phyloP scores from a whole-genome alignment of 495 filamentous ascomycete genomes.

The Penicillium lagena region DNA sequence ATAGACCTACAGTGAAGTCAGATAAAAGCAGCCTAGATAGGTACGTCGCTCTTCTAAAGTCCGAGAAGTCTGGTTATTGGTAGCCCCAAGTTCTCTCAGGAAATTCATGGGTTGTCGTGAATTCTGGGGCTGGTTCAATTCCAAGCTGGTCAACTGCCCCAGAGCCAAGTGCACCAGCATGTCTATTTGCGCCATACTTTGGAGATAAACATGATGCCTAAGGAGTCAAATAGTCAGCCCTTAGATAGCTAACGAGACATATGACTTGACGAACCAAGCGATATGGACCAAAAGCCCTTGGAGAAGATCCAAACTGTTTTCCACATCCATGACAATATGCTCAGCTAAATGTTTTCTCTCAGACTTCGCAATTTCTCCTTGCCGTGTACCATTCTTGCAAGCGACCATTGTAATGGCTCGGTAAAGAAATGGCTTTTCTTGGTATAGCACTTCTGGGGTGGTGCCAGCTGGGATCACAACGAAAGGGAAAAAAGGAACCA shows the following conservation, averaged over 20 bases:
- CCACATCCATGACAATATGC: constrained; percentile 24
- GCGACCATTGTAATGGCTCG: constrained; percentile 31
- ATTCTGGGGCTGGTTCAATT: constrained; percentile 16
- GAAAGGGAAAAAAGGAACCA: constrained; percentile 31
- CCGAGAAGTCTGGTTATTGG: constrained; percentile 4
- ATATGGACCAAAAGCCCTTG: constrained; percentile 35
- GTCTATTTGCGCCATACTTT: constrained; percentile 18
- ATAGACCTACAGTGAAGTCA: constrained; percentile 20
- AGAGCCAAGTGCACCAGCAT: constrained; percentile 16
- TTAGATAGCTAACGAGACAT: not conserved
- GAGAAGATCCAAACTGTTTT: constrained; percentile 30
- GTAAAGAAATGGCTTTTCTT: constrained; percentile 29
- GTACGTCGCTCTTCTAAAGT: constrained; percentile 23
- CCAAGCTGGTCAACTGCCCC: constrained; percentile 21
- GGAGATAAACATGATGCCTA: not conserved
- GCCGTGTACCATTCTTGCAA: constrained; percentile 12
- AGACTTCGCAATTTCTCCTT: constrained; percentile 15
- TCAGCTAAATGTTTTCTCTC: constrained; percentile 20
- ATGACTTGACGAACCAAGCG: constrained; percentile 23
- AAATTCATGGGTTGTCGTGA: constrained; percentile 15
- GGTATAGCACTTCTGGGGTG: constrained; percentile 20
- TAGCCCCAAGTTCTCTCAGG: constrained; percentile 8
- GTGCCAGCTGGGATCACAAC: constrained; percentile 18
- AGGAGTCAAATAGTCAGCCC: no score
- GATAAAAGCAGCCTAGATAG: constrained; percentile 30